Evolutionary conservation across 2,329 filamentous ascomycete species (phyloP), one percentile per base, ranked within the genome.

Genomic region (Orbilia blumenaviensis): DNA sequence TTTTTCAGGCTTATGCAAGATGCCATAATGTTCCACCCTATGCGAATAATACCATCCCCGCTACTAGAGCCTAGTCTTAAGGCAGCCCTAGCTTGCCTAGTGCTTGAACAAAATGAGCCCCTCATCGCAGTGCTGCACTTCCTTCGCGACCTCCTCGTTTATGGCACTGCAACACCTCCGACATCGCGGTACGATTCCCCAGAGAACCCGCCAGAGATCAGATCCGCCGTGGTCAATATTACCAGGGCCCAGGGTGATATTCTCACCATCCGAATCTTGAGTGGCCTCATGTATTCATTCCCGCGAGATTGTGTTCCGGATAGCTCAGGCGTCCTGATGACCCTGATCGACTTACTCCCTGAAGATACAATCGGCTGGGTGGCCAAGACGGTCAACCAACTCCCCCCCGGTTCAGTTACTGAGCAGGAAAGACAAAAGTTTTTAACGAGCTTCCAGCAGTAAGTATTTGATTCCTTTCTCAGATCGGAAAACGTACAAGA

Each of bases 251-350:
- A 93, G 78, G 93, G 95, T 38, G 90, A 93, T 80, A 85, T 89
- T 67, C 86, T 99, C 27, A 90, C 95, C 6, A 94, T 97, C 83
- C 91, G 94, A 78, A 90, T 96, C 71, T 87, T 99, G 85, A 95
- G 94, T 0, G 95, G 95, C 75, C 96, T 99, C 94, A 98, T 99
- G 94, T 97, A 97, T 82, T 96, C 91, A 0, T 99, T 99, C 84
- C 96, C 95, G 0, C 89, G 92, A 46, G 95, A 98, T 82, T 97
- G 94, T 84, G 96, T 98, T 81, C 90, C 94, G 0, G 95, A 99
- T 81, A 94, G 93, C 14, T 97, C 93, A 56, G 94, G 93, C 3
- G 92, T 97, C n/a, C 84, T 99, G 62, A 88, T 99, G 75, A 90
- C 91, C 2, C 86, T 98, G 78, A 97, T 99, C 81, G 91, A 97